phyloP scores from a whole-genome alignment of 108 stramenopile genomes.

The Cyclotella cryptica region DNA sequence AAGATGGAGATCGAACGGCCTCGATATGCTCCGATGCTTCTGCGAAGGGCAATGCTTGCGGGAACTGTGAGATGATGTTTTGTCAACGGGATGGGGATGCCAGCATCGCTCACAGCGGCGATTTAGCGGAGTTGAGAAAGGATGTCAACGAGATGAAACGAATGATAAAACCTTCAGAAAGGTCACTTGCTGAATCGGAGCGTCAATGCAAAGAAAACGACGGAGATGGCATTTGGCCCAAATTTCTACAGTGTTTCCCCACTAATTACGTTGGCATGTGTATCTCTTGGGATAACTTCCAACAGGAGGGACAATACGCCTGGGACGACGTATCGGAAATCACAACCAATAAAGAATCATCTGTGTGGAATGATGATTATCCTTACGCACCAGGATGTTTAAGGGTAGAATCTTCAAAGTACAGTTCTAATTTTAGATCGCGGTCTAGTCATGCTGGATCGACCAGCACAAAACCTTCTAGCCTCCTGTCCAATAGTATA shows the following conservation, averaged over 20 bases:
- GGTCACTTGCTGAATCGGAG: neutral
- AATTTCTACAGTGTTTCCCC: neutral
- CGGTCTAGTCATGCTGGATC: neutral
- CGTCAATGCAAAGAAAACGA: neutral
- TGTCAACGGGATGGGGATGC: constrained; percentile 1
- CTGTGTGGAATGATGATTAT: neutral
- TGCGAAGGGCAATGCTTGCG: neutral
- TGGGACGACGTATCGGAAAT: neutral
- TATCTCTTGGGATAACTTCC: neutral
- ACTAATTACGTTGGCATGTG: neutral
- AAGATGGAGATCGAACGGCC: constrained; percentile 10
- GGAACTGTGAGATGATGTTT: neutral
- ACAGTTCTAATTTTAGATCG: neutral
- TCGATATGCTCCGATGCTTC: neutral
- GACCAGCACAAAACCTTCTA: neutral
- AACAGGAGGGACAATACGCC: neutral
- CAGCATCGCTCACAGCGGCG: neutral
- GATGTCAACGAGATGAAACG: constrained; percentile 1
- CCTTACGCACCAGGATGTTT: no score
- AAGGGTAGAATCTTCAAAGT: neutral
- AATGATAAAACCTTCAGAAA: neutral
- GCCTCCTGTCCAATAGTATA: neutral
- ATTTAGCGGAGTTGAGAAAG: neutral
- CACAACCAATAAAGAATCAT: neutral
- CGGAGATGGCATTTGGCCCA: neutral